Evolutionary conservation across 345 rosid genomes (phyloP), one percentile per base, ranked within the genome.

Genomic region (Kandelia obovata): DNA sequence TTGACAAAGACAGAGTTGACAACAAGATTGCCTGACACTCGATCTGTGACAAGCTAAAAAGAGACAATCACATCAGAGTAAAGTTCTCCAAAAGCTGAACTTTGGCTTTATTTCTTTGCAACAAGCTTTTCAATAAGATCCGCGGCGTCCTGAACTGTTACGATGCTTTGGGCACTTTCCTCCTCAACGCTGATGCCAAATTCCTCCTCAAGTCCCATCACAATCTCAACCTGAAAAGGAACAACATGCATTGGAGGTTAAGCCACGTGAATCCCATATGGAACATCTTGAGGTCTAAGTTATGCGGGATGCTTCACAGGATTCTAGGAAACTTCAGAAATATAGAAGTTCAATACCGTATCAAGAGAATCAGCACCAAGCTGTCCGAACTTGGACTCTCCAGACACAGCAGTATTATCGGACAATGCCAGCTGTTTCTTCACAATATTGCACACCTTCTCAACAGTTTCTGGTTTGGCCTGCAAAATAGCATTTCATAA

Each of bases 291-390:
- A 2, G 16, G 47, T 13, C 17, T 43, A 43, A 2, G 5, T 43
- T 43, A 13, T 43, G 49, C 17, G 16, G 49, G 19, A 43, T 13
- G 3, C 49, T 11, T 43, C 49, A 0, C 49, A 11, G 19, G 4
- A 43, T 15, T 13, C 16, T 11, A 13, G 49, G 19, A 43, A 43
- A 43, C 17, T 43, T 43, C 49, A 13, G 49, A 43, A 11, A 43
- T 13, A 43, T 43, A 34, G n/a, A 2, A 2, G 43, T 16, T 75
- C 37, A 75, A 17, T 83, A 92, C 98, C 20, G 97, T 90, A 70
- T 92, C 97, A 19, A 92, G 97, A 30, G 98, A 90, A 78, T 92
- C 98, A 5, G 97, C 98, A 39, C 97, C 98, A 17, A 90, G 91
- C 21, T 80, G 77, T 49, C 87, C 30, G 72, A 90, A 90, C 61